Evolutionary conservation across 2,329 filamentous ascomycete species (phyloP).

Genomic region (Pseudogymnoascus sp.): DNA sequence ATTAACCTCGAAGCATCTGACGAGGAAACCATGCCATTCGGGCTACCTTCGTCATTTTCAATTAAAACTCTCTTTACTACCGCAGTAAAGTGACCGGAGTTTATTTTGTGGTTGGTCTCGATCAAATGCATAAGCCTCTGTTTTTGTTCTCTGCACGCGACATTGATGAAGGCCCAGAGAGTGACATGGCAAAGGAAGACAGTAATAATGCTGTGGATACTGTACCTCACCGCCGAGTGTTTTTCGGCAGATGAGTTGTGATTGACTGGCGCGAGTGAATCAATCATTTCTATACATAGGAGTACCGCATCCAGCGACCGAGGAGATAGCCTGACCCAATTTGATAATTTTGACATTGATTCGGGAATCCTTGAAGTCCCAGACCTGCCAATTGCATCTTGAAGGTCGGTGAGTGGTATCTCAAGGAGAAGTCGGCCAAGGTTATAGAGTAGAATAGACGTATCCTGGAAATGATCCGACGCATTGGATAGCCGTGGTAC

Average conservation of each 20-base stretch:
- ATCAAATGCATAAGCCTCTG: conserved; percentile 3
- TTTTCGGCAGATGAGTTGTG: background rate
- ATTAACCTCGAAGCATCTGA: conserved; percentile 12
- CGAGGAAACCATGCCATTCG: background rate
- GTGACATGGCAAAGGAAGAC: conserved; percentile 19
- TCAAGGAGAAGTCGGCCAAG: conserved; percentile 17
- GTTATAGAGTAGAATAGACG: conserved; percentile 15
- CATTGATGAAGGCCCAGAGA: conserved; percentile 18
- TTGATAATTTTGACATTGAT: conserved; percentile 15
- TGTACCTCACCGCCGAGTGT: conserved; percentile 11
- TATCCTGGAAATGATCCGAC: conserved; percentile 15
- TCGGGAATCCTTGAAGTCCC: conserved; percentile 13
- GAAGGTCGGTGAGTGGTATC: conserved; percentile 16
- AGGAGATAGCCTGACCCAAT: conserved; percentile 13
- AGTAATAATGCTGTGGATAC: conserved; percentile 17
- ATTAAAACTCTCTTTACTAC: conserved; percentile 10
- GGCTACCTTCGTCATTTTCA: background rate
- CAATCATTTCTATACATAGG: conserved; percentile 15
- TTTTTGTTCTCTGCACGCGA: conserved; percentile 12
- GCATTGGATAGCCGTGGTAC: background rate
- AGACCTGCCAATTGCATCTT: conserved; percentile 18
- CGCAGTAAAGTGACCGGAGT: conserved; percentile 12
- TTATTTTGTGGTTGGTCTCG: background rate
- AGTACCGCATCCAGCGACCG: conserved; percentile 14
- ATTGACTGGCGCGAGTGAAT: conserved; percentile 9